These are phyloP conservation scores for Neurospora tetraspora DNA, from an alignment of 495 filamentous ascomycete genomes.

Conservation along the genomic window DNA sequence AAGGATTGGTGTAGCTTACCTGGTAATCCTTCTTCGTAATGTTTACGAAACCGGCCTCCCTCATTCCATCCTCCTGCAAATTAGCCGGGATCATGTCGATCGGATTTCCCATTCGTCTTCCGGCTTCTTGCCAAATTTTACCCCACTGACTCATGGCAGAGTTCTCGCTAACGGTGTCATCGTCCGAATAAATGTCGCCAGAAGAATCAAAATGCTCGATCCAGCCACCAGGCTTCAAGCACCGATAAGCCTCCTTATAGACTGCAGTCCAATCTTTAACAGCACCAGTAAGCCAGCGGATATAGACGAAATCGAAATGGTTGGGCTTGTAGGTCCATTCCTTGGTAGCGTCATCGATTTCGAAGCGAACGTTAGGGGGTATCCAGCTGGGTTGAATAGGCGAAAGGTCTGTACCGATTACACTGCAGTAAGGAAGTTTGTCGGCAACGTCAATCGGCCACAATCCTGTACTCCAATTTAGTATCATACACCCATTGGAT, in stretches of 20 bases:
- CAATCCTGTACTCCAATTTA: conserved; percentile 9
- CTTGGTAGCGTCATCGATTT: conserved; percentile 39
- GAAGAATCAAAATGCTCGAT: conserved; percentile 6
- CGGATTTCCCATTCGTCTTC: conserved; percentile 12
- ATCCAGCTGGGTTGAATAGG: conserved; percentile 41
- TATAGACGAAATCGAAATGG: conserved; percentile 46
- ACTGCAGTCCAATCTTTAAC: conserved; percentile 41
- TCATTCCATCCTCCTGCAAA: conserved; percentile 9
- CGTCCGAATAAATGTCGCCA: not conserved
- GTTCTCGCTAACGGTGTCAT: not conserved
- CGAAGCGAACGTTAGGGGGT: conserved; percentile 37
- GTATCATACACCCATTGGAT: not conserved
- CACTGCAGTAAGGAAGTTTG: conserved; percentile 34
- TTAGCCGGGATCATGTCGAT: conserved; percentile 12
- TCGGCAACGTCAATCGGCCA: conserved; percentile 25
- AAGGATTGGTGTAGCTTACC: not conserved
- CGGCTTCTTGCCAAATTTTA: conserved; percentile 13
- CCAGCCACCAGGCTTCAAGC: conserved; percentile 30
- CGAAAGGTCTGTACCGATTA: conserved; percentile 53
- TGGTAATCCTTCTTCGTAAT: not conserved
- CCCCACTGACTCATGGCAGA: conserved; percentile 12
- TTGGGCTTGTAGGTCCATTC: conserved; percentile 35
- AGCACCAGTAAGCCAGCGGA: conserved; percentile 41
- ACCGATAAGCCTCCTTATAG: conserved; percentile 20
- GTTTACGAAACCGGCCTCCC: conserved; percentile 17